Conservation (phyloP, 768 basidiomycete species). For the Cantharellus anzutake region DNA sequence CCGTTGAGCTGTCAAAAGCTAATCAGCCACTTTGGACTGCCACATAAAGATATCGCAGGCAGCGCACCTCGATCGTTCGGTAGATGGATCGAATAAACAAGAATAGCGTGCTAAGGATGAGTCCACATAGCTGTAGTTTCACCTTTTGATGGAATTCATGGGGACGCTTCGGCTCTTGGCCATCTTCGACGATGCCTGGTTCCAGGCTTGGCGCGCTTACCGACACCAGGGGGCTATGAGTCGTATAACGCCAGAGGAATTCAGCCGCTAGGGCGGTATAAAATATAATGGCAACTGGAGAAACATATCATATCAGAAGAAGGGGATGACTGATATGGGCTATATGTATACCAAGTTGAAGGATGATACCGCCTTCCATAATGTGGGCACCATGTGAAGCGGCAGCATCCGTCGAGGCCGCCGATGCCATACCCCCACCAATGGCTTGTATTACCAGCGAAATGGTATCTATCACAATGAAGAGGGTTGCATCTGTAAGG, state of each 20-base stretch:
- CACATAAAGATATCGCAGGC: too few species aligned
- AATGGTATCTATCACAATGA: slow-evolving; percentile 17
- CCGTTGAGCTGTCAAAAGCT: too few species aligned
- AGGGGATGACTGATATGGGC: not conserved
- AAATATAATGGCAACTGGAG: slow-evolving; percentile 24
- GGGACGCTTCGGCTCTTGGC: too few species aligned
- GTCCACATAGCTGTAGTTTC: not conserved
- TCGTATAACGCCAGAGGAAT: slow-evolving; percentile 26
- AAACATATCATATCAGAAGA: slow-evolving; percentile 10
- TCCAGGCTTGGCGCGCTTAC: not conserved
- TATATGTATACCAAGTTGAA: slow-evolving; percentile 7
- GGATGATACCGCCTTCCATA: slow-evolving; percentile 12
- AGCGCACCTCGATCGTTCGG: not conserved
- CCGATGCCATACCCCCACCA: slow-evolving; percentile 20
- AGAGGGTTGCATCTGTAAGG: slow-evolving; percentile 4
- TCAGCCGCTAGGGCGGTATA: slow-evolving; percentile 26
- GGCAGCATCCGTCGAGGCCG: slow-evolving; percentile 8
- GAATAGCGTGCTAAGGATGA: not conserved
- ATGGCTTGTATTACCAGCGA: slow-evolving; percentile 23
- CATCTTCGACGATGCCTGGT: not conserved
- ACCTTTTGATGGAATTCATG: too few species aligned
- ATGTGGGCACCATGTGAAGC: slow-evolving; percentile 7
- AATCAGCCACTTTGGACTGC: too few species aligned
- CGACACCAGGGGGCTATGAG: slow-evolving; percentile 19
- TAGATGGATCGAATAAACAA: not conserved